phyloP scores from a whole-genome alignment of 495 filamentous ascomycete species.

The Oleoguttula mirabilis region DNA sequence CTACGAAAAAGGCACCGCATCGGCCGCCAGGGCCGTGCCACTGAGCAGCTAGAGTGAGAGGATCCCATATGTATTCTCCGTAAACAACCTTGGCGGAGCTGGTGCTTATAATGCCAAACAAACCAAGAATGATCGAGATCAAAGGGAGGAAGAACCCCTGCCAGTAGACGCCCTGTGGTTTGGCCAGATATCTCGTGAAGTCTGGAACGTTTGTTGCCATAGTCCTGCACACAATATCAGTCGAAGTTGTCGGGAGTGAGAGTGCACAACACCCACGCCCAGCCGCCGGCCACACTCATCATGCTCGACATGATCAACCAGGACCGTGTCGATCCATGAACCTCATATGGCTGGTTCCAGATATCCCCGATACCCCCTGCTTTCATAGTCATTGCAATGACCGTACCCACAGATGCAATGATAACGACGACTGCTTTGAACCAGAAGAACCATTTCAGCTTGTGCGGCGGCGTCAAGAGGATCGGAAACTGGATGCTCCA shows the following conservation, averaged over 20 bases:
- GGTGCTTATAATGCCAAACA: slow-evolving; percentile 28
- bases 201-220: slow-evolving; percentile 10
- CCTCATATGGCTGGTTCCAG: slow-evolving; percentile 8
- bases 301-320: slow-evolving; percentile 7
- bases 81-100: slow-evolving; percentile 28
- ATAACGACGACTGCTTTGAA: slow-evolving; percentile 9
- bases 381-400: slow-evolving; percentile 5
- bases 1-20: slow-evolving; percentile 44
- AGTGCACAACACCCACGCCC: neutral
- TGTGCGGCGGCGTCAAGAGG: slow-evolving; percentile 37
- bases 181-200: slow-evolving; percentile 2
- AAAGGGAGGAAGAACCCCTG: slow-evolving; percentile 6
- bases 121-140: slow-evolving; percentile 17
- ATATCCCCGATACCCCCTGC: slow-evolving; percentile 10
- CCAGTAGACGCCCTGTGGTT: slow-evolving; percentile 5
- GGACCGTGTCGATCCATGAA: neutral
- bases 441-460: slow-evolving; percentile 18
- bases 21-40: slow-evolving; percentile 40
- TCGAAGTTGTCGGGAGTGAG: neutral
- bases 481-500: slow-evolving; percentile 44
- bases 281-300: slow-evolving; percentile 5
- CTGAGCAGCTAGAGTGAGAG: slow-evolving; percentile 32
- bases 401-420: neutral
- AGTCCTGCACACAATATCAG: slow-evolving; percentile 2
- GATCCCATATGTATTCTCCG: slow-evolving; percentile 44